Evolutionary conservation across 140 eudicot species (phyloP), one percentile per base, ranked within the genome.

Genomic region (Flaveria floridana): DNA sequence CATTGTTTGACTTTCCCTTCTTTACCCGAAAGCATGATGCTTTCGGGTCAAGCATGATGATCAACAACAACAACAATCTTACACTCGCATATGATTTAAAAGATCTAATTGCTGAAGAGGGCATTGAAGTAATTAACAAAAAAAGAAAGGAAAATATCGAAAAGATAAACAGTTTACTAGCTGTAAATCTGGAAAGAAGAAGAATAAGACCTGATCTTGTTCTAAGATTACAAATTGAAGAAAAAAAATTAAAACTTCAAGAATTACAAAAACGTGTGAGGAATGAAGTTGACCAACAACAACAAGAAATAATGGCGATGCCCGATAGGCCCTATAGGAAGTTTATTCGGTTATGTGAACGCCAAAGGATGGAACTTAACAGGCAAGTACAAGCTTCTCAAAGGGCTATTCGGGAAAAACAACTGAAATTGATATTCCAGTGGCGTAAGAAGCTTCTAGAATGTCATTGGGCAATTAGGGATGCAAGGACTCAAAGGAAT

Each of bases 371-470:
- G 69, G 99, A 94, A 58, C 96, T 90, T 18, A 77, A 80, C 50
- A 83, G 97, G 72, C 94, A 90, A 72, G 87, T 88, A 2, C 90
- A 78, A 71, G 95, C 88, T 56, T 81, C 89, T 16, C 96, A 84
- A 83, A 85, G 76, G 77, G 94, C 96, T 7, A 81, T 80, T 30
- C 85, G 99, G 80, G 99, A 94, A 58, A 90, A 88, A 82, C 99
- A 94, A 70, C 68, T 94, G 72, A 94, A 94, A 72, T 68, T 77
- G 14, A 83, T 94, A 39, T 88, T 94, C 62, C 94, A 82, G 65
- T 94, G 99, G 99, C 96, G 99, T 52, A 94, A 94, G 87, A 94
- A 94, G 96, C 96, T 94, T 79, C 89, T 90, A 30, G 99, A 94
- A 83, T 77, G 91, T 30, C 99, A 94, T 77, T 94, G 99, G 99